Percentiles rank a stretch among this genome's conserved stretches.
phyloP scores from a whole-genome alignment of 371 early-diverging fungal genomes.

The Apophysomyces variabilis region DNA sequence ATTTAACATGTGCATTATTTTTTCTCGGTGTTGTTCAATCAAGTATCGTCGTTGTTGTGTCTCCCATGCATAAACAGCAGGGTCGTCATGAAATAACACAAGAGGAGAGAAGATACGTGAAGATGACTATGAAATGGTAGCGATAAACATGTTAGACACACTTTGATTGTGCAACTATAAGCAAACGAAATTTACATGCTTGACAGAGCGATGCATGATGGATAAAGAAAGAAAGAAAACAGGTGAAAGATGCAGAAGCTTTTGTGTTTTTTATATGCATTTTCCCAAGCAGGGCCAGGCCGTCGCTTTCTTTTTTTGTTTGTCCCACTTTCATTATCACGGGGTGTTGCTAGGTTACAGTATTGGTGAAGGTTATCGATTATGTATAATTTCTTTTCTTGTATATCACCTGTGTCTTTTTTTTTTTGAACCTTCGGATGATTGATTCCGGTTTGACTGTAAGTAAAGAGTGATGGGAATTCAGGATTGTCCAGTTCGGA shows the following conservation, averaged over 20 bases:
- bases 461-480: not conserved
- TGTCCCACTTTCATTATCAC: constrained; percentile 3
- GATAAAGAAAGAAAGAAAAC: not conserved
- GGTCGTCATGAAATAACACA: constrained; percentile 9
- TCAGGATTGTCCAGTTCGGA: constrained; percentile 3
- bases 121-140: not conserved
- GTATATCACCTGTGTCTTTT: not conserved
- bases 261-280: not conserved
- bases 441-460: not conserved
- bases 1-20: not conserved
- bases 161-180: not conserved
- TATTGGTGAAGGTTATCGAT: constrained; percentile 8
- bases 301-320: not conserved
- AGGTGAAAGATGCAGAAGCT: not conserved
- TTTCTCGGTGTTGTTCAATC: constrained; percentile 4
- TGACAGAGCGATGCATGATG: constrained; percentile 7
- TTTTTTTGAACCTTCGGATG: constrained; percentile 1
- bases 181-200: not conserved
- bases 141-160: not conserved
- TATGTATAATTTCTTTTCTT: not conserved
- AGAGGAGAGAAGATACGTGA: constrained; percentile 3
- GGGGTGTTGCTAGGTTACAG: not conserved
- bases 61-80: constrained; percentile 1
- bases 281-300: constrained; percentile 11
- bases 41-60: constrained; percentile 2